A percentile compares a stretch with the other conserved stretches of the same genome.
phyloP scores from a whole-genome alignment of 768 basidiomycete genomes.

The Lentinula detonsa region DNA sequence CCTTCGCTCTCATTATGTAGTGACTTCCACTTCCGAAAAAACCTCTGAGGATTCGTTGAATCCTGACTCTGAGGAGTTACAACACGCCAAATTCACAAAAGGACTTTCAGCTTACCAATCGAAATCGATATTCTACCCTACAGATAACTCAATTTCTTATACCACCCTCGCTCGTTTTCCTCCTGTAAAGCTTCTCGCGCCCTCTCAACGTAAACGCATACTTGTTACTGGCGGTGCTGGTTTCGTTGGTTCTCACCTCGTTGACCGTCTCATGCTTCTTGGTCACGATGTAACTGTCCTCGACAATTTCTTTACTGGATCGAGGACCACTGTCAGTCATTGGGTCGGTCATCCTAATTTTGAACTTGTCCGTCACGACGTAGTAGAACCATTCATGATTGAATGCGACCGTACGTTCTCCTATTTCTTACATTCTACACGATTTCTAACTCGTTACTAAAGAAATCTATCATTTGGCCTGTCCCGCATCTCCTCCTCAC shows the following conservation, averaged over 20 bases:
- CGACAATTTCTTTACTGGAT: slow-evolving; percentile 99
- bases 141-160: slow-evolving; percentile 81
- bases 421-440: not conserved
- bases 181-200: slow-evolving; percentile 82
- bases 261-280: slow-evolving; percentile 95
- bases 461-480: slow-evolving; percentile 99
- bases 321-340: slow-evolving; percentile 92
- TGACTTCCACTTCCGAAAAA: slow-evolving; percentile 30
- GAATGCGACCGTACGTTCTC: slow-evolving; percentile 86
- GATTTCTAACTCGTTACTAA: slow-evolving; percentile 11
- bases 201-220: slow-evolving; percentile 76
- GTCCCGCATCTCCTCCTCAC: slow-evolving; percentile 94
- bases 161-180: slow-evolving; percentile 90
- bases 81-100: slow-evolving; percentile 51
- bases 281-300: slow-evolving; percentile 97
- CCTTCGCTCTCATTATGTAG: slow-evolving; percentile 73
- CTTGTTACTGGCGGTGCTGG: slow-evolving; percentile 97
- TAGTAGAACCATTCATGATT: slow-evolving; percentile 96
- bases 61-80: slow-evolving; percentile 31
- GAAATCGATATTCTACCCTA: slow-evolving; percentile 81
- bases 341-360: slow-evolving; percentile 99
- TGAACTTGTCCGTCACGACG: slow-evolving; percentile 95
- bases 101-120: slow-evolving; percentile 58
- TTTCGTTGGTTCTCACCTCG: slow-evolving; percentile 98
- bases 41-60: slow-evolving; percentile 25